Conservation (phyloP, 352 stramenopile genomes). For the Globisporangium orthogonon region DNA sequence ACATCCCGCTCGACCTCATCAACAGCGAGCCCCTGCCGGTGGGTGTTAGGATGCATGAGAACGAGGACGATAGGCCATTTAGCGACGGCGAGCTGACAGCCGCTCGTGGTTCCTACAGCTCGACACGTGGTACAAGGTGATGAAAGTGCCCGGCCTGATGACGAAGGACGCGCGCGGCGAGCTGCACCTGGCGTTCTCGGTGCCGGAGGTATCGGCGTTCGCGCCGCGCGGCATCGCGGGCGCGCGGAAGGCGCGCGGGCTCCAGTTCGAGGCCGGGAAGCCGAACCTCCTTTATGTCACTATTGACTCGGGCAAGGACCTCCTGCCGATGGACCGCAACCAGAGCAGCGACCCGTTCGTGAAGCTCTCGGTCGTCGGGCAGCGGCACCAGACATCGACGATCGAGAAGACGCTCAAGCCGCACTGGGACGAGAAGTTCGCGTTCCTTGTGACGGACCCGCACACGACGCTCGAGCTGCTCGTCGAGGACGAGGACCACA, state of each 20-base stretch:
- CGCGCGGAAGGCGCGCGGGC: conserved; percentile 1
- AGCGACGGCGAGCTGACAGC: too few relatives aligned
- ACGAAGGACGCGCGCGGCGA: conserved; percentile 50
- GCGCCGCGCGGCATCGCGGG: not conserved
- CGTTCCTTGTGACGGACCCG: conserved; percentile 40
- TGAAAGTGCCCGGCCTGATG: conserved; percentile 39
- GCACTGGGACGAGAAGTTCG: conserved; percentile 70
- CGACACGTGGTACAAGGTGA: conserved; percentile 44
- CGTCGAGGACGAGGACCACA: conserved; percentile 60
- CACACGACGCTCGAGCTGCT: conserved; percentile 49
- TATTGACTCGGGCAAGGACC: conserved; percentile 58
- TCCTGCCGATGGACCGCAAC: conserved; percentile 78
- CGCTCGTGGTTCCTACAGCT: conserved; percentile 2
- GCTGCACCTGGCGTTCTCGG: conserved; percentile 37
- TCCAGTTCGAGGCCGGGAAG: conserved; percentile 10
- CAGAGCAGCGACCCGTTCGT: conserved; percentile 83
- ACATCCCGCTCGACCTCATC: conserved; percentile 48
- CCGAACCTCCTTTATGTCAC: conserved; percentile 68
- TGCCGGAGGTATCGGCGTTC: conserved; percentile 1
- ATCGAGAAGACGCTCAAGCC: conserved; percentile 69
- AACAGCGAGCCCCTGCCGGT: conserved; percentile 19
- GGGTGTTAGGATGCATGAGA: not conserved
- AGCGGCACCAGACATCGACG: conserved; percentile 59
- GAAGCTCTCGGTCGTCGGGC: conserved; percentile 66
- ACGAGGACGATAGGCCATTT: not conserved